phyloP scores from a whole-genome alignment of 2,329 filamentous ascomycete species.

The Claviceps lovelessii region DNA sequence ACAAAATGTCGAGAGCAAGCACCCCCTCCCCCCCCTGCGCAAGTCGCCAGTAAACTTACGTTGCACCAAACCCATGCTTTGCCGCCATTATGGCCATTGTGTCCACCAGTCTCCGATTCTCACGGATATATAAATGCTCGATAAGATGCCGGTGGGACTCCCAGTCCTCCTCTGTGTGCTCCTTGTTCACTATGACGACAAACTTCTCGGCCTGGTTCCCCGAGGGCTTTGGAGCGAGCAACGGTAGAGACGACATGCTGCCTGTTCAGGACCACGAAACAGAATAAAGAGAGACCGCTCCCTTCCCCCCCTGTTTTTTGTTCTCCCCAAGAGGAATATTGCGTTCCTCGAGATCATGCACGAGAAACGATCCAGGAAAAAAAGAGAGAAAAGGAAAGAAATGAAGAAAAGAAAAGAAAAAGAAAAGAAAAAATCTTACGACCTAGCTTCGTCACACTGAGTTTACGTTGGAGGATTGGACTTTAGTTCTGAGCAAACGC shows the following conservation, averaged over 20 bases:
- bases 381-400: too few species aligned
- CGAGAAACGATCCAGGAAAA: background rate
- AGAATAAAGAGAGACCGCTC: too few species aligned
- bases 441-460: background rate
- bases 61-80: slow-evolving; percentile 22
- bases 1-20: background rate
- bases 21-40: too few species aligned
- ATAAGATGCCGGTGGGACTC: slow-evolving; percentile 18
- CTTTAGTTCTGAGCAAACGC: background rate
- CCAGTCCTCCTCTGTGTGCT: slow-evolving; percentile 23
- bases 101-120: slow-evolving; percentile 22
- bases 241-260: slow-evolving; percentile 14
- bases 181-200: slow-evolving; percentile 17
- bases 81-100: slow-evolving; percentile 22
- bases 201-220: slow-evolving; percentile 12
- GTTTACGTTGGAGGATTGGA: background rate
- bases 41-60: slow-evolving; percentile 15
- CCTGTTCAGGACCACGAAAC: too few species aligned
- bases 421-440: background rate
- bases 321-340: background rate
- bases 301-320: background rate
- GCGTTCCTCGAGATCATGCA: background rate
- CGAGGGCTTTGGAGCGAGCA: slow-evolving; percentile 20
- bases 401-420: background rate
- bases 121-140: slow-evolving; percentile 19